Evolutionary conservation across 2,329 filamentous ascomycete genomes (phyloP).

Genomic region (Diaporthe caulivora): DNA sequence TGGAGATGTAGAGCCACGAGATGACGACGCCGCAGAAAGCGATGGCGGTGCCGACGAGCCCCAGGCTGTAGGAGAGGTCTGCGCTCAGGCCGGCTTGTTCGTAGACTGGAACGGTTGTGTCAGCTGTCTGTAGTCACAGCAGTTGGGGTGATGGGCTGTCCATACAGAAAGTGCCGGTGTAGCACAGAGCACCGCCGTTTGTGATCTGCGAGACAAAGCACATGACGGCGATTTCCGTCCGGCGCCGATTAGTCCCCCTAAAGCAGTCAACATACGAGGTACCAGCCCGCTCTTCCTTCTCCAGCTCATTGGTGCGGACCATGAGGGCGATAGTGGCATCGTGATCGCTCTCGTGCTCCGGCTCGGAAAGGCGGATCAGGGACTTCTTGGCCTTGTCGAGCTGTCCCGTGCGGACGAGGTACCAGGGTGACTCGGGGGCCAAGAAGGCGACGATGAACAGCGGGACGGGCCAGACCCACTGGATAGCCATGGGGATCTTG

Average conservation of each 20-base stretch:
- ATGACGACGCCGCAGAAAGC: conserved; percentile 58
- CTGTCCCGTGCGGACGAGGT: conserved; percentile 38
- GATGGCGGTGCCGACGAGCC: conserved; percentile 56
- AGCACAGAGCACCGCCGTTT: conserved; percentile 55
- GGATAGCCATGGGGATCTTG: conserved; percentile 44
- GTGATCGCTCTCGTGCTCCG: conserved; percentile 48
- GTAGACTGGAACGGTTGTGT: conserved; percentile 48
- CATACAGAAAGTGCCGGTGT: conserved; percentile 56
- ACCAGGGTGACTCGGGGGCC: conserved; percentile 46
- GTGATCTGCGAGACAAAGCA: conserved; percentile 57
- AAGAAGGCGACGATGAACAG: conserved; percentile 41
- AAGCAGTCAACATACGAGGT: conserved; percentile 60
- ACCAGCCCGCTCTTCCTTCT: conserved; percentile 55
- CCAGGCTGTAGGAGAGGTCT: conserved; percentile 54
- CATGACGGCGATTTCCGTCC: conserved; percentile 60
- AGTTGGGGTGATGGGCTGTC: too few species aligned
- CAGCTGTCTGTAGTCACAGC: background rate
- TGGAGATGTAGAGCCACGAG: conserved; percentile 58
- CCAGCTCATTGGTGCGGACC: conserved; percentile 59
- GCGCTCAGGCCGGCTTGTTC: conserved; percentile 56
- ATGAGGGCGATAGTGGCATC: conserved; percentile 56
- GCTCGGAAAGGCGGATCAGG: conserved; percentile 46
- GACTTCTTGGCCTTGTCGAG: conserved; percentile 37
- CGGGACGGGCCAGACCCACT: conserved; percentile 42
- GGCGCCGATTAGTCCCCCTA: conserved; percentile 58